Evolutionary conservation across 148 eudicot species (phyloP).

Genomic region (Camellia granthamiana): DNA sequence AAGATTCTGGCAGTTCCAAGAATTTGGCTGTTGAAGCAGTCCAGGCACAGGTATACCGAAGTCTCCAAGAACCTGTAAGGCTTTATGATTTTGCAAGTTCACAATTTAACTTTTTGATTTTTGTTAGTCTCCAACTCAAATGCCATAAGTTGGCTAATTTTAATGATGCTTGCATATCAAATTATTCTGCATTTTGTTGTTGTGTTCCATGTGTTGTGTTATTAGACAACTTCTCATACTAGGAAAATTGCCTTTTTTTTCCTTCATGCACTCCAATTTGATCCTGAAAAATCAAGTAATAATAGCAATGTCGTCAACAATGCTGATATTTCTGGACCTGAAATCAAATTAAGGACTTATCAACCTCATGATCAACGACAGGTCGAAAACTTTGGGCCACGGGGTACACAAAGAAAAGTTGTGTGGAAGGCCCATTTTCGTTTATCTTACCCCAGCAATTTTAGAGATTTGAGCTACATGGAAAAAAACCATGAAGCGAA

Average conservation of each 20-base stretch:
- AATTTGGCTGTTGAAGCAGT: conserved; percentile 24
- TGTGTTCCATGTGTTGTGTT: not conserved
- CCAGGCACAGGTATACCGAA: conserved; percentile 28
- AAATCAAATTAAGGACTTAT: conserved; percentile 47
- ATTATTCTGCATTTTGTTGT: not conserved
- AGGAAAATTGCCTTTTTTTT: not conserved
- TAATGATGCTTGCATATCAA: not conserved
- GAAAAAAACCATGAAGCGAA: conserved; percentile 16
- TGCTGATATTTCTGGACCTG: conserved; percentile 28
- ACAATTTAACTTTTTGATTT: not conserved
- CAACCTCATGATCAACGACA: conserved; percentile 20
- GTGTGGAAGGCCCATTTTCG: conserved; percentile 31
- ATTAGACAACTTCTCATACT: not conserved
- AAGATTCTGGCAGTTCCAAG: conserved; percentile 20
- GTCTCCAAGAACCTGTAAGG: not conserved
- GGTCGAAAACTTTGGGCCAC: conserved; percentile 20
- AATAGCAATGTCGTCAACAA: conserved; percentile 14
- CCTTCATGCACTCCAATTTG: not conserved
- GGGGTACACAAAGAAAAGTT: conserved; percentile 77
- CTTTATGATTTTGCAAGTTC: not conserved
- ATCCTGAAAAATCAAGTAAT: conserved; percentile 12
- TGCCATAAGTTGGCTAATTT: not conserved
- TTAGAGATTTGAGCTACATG: conserved; percentile 12
- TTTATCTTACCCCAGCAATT: conserved; percentile 14
- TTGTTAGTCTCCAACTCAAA: not conserved